Conservation (phyloP, 2,329 filamentous ascomycete genomes). For the Gnomoniopsis smithogilvyi region DNA sequence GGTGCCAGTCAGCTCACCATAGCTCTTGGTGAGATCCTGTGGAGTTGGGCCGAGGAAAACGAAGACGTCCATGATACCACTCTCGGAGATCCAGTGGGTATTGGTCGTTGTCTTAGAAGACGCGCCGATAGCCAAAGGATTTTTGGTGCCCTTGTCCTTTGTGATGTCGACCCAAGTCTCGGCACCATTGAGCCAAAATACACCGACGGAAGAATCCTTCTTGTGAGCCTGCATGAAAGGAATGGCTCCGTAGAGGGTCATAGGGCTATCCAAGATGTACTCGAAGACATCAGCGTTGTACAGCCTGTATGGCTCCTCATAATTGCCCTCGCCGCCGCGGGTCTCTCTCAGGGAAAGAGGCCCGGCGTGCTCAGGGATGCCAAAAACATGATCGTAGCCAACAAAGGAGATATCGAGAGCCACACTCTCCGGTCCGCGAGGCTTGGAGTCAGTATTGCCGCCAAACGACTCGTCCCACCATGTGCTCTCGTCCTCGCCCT, state of each 20-base stretch:
- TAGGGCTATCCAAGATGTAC: slow-evolving; percentile 93
- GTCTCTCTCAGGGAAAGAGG: slow-evolving; percentile 87
- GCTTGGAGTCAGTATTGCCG: slow-evolving; percentile 92
- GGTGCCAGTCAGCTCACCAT: slow-evolving; percentile 86
- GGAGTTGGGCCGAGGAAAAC: slow-evolving; percentile 90
- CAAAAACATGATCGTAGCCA: slow-evolving; percentile 88
- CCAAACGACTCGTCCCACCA: slow-evolving; percentile 99
- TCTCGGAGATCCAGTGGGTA: slow-evolving; percentile 96
- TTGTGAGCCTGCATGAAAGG: slow-evolving; percentile 97
- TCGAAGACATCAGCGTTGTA: slow-evolving; percentile 98
- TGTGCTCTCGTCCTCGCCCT: slow-evolving; percentile 74
- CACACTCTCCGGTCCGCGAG: slow-evolving; percentile 89
- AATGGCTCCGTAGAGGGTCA: slow-evolving; percentile 97
- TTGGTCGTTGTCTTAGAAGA: slow-evolving; percentile 71
- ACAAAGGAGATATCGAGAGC: slow-evolving; percentile 89
- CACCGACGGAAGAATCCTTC: slow-evolving; percentile 87
- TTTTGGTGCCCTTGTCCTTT: slow-evolving; percentile 71
- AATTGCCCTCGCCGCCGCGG: slow-evolving; percentile 80
- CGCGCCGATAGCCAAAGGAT: slow-evolving; percentile 73
- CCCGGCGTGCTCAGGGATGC: slow-evolving; percentile 90
- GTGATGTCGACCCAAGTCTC: slow-evolving; percentile 97
- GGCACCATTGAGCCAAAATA: slow-evolving; percentile 96
- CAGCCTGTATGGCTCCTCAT: slow-evolving; percentile 85
- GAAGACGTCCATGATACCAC: slow-evolving; percentile 86
- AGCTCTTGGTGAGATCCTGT: slow-evolving; percentile 75